Conservation (phyloP, 306 rosid genomes). For the Acacia confusa region DNA sequence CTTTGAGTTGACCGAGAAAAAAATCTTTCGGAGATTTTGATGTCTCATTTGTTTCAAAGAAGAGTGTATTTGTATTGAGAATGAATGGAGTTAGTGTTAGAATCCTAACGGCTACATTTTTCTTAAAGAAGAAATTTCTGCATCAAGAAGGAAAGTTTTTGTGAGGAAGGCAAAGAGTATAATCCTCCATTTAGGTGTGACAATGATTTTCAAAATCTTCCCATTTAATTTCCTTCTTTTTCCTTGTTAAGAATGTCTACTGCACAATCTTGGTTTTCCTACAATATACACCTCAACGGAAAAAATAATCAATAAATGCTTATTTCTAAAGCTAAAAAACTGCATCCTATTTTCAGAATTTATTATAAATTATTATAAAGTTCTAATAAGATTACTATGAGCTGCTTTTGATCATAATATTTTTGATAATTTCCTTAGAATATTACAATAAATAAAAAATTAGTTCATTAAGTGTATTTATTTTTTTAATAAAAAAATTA, state of each 20-base stretch:
- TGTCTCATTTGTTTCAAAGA: background rate
- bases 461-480: too few relatives aligned
- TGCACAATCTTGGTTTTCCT: background rate
- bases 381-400: too few relatives aligned
- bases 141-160: conserved; percentile 22
- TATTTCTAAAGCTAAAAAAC: too few relatives aligned
- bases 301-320: too few relatives aligned
- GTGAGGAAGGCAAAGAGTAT: conserved; percentile 3
- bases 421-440: too few relatives aligned
- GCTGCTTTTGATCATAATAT: too few relatives aligned
- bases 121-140: background rate
- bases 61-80: conserved; percentile 21
- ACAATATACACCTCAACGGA: background rate
- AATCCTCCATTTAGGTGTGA: background rate
- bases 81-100: background rate
- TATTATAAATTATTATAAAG: too few relatives aligned
- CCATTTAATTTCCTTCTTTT: background rate
- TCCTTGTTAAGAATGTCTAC: background rate
- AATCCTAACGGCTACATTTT: conserved; percentile 47
- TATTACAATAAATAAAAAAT: too few relatives aligned
- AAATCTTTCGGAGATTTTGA: conserved; percentile 41
- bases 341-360: too few relatives aligned
- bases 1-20: conserved; percentile 14
- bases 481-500: too few relatives aligned
- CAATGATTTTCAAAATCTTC: background rate